Conservation (phyloP, 495 filamentous ascomycete genomes). For the Podospora fimiseda region DNA sequence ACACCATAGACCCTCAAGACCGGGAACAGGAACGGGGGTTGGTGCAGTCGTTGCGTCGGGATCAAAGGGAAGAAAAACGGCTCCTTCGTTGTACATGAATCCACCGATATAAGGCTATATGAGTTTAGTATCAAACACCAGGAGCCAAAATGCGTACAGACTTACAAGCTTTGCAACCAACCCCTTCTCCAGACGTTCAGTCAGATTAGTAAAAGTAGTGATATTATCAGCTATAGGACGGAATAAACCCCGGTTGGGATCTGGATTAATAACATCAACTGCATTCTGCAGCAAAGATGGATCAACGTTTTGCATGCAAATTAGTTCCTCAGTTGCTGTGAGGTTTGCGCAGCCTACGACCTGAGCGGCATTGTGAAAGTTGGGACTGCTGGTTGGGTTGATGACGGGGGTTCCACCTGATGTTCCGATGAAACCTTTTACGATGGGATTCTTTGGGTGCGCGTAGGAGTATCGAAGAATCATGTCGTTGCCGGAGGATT, state of each 20-base stretch:
- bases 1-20: constrained; percentile 7
- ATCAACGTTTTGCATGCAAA: constrained; percentile 42
- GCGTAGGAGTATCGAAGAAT: constrained; percentile 45
- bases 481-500: constrained; percentile 41
- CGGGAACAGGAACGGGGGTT: not conserved
- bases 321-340: constrained; percentile 33
- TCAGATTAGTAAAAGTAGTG: constrained; percentile 25
- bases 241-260: constrained; percentile 13
- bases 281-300: constrained; percentile 32
- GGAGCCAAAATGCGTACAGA: not conserved
- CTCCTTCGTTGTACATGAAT: constrained; percentile 16
- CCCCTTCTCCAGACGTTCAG: constrained; percentile 19
- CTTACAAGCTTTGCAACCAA: constrained; percentile 10
- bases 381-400: constrained; percentile 28
- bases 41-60: constrained; percentile 4
- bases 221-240: constrained; percentile 22
- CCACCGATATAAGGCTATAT: constrained; percentile 10
- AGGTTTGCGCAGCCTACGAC: constrained; percentile 39
- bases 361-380: constrained; percentile 26
- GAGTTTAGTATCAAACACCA: not conserved
- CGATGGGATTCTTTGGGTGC: constrained; percentile 35
- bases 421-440: constrained; percentile 41
- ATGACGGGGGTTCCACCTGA: constrained; percentile 44
- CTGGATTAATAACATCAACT: constrained; percentile 10
- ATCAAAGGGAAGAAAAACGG: constrained; percentile 9